phyloP scores from a whole-genome alignment of 148 eudicot genomes.

The Chenopodium quinoa region DNA sequence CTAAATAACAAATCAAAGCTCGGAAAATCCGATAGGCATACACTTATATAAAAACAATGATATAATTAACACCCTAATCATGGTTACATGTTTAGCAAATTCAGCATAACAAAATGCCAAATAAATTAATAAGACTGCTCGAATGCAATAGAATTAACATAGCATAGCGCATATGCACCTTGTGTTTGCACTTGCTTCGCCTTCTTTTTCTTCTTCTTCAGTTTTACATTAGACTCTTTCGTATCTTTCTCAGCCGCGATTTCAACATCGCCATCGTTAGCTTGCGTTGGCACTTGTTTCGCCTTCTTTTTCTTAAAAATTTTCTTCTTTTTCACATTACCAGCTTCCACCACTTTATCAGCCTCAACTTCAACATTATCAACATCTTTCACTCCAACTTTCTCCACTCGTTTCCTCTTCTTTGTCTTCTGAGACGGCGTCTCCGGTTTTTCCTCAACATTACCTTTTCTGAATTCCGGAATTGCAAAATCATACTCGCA shows the following conservation, averaged over 20 bases:
- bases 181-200: constrained; percentile 18
- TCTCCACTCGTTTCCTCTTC: constrained; percentile 40
- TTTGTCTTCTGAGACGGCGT: constrained; percentile 24
- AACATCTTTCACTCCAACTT: constrained; percentile 18
- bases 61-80: neutral
- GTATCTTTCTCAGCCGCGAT: constrained; percentile 22
- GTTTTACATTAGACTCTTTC: constrained; percentile 27
- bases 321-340: constrained; percentile 33
- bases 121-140: neutral
- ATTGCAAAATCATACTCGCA: constrained; percentile 51
- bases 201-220: constrained; percentile 40
- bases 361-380: constrained; percentile 26
- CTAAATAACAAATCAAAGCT: neutral
- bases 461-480: constrained; percentile 32
- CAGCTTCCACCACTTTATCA: constrained; percentile 31
- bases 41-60: neutral
- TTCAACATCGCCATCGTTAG: neutral
- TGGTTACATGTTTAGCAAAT: neutral
- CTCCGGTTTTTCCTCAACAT: constrained; percentile 25
- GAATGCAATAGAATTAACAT: neutral
- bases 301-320: constrained; percentile 41
- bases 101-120: neutral
- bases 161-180: constrained; percentile 24
- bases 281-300: constrained; percentile 16
- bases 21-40: neutral